Evolutionary conservation across 2,329 filamentous ascomycete genomes (phyloP), one percentile per base, ranked within the genome.

Genomic region (Colletotrichum lentis): DNA sequence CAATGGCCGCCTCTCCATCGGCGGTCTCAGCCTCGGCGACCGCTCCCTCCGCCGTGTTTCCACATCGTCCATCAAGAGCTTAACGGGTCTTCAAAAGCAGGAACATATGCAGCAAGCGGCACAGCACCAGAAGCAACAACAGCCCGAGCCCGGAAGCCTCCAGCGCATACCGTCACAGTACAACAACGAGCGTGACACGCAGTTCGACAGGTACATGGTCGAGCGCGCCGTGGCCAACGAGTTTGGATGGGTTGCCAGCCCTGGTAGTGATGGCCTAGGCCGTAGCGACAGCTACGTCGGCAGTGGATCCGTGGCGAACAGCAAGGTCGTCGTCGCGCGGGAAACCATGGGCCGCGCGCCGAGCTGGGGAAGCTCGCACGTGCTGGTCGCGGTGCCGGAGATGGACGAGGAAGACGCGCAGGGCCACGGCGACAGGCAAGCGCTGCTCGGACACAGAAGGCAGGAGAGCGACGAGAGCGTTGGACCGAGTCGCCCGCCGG

Each of bases 341-440:
- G 70, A 71, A 44, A 78, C 71, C 47, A 70, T 74, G 52, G 73
- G 73, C 8, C 75, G 79, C 18, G 72, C 73, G 1, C 67, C 72
- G 14, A 82, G 80, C 73, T 80, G 76, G 74, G 73, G 71, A 6
- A 80, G 76, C 50, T 80, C 80, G 57, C 74, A 77, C 47, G 75
- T 75, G 2, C 73, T 80, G n/a, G 76, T 78, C 5, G 73, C 77
- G 4, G 79, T 81, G 24, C 79, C 79, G 2, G 80, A 81, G 71
- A 79, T 79, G 71, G 79, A 79, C 3, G 74, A 74, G n/a, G 66
- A 70, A 5, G 61, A 70, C 18, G 75, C 74, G 53, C 50, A 68
- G 12, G 69, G 66, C 37, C 69, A 73, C 44, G 70, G 58, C 44
- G 74, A 77, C 46, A 72, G 72, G n/a, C 72, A 76, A 39, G 73